Base-by-base conservation (phyloP, 164 flowering plant genomes). In the Macadamia integrifolia region DNA sequence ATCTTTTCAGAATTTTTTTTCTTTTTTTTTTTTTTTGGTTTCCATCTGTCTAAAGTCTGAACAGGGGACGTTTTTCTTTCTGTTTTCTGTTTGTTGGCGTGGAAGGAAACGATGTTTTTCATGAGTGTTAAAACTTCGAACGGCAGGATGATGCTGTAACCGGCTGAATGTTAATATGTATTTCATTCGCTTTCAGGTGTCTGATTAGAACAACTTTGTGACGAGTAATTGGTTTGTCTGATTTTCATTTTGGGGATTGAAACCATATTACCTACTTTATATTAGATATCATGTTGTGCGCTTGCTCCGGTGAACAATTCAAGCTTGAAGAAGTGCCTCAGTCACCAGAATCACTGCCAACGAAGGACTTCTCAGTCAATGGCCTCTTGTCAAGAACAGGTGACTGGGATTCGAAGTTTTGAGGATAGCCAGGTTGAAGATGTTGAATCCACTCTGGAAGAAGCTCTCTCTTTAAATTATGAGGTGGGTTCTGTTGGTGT, bases 281-380 rank as follows among this genome's bases (percentile, higher is more conserved):
- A 49, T 17, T 65, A 62, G 77, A 60, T 58, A 84, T 73, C 53
- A 91, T 94, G 99, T 66, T 94, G 95, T 94, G 97, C 72, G 93
- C 97, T 80, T 94, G 99, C 80, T 94, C 99, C 5, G 96, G 99
- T 7, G 98, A 94, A 85, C 97, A 90, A 70, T 89, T 88, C 81
- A 92, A 83, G 74, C 83, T 92, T n/a, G 99, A 94, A 60, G 98
- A 92, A 46, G 81, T 80, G 0, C 92, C 99, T 6, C 84, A 76
- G 66, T 92, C 99, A 4, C 98, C 97, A 53, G 96, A 90, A 69
- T 94, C 98, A 0, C 77, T 94, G 55, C 97, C 97, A 7, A 94
- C 97, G 0, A 84, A 96, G 72, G 98, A 94, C 75, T 94, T 87
- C 80, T 94, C 99, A 3, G 93, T 87, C 0, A 88, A 90, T 69